Conservation (phyloP, 345 rosid species). For the Corchorus capsularis region DNA sequence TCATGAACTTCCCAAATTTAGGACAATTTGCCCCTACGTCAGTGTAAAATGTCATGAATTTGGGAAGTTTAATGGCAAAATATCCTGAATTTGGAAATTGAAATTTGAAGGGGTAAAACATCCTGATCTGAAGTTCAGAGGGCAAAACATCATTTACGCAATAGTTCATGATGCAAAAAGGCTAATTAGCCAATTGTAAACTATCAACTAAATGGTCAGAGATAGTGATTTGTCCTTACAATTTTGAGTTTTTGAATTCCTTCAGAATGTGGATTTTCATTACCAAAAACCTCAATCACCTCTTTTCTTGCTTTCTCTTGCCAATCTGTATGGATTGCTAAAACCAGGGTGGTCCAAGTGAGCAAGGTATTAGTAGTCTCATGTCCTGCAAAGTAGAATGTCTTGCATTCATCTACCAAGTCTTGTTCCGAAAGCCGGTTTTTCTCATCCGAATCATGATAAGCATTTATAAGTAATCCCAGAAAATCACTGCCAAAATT, state of each 20-base stretch:
- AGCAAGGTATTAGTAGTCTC: conserved; percentile 23
- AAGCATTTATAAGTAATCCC: conserved; percentile 26
- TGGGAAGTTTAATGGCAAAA: too few relatives aligned
- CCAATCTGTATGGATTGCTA: conserved; percentile 41
- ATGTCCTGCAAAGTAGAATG: conserved; percentile 32
- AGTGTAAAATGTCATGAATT: too few relatives aligned
- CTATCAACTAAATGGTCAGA: too few relatives aligned
- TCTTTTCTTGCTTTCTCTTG: conserved; percentile 47
- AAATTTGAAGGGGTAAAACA: too few relatives aligned
- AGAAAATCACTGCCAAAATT: conserved; percentile 37
- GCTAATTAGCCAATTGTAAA: too few relatives aligned
- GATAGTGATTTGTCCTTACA: not conserved
- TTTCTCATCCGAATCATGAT: not conserved
- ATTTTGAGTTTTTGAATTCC: not conserved
- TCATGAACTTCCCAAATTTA: too few relatives aligned
- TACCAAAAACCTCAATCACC: conserved; percentile 34
- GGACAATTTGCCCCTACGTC: too few relatives aligned
- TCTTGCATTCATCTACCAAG: conserved; percentile 46
- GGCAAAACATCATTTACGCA: too few relatives aligned
- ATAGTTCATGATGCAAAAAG: too few relatives aligned
- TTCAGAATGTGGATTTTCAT: conserved; percentile 12
- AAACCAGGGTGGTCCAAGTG: not conserved
- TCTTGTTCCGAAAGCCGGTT: not conserved
- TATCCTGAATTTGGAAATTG: too few relatives aligned
- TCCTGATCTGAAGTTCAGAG: too few relatives aligned